phyloP scores from a whole-genome alignment of 495 filamentous ascomycete genomes.

The Neurospora terricola region DNA sequence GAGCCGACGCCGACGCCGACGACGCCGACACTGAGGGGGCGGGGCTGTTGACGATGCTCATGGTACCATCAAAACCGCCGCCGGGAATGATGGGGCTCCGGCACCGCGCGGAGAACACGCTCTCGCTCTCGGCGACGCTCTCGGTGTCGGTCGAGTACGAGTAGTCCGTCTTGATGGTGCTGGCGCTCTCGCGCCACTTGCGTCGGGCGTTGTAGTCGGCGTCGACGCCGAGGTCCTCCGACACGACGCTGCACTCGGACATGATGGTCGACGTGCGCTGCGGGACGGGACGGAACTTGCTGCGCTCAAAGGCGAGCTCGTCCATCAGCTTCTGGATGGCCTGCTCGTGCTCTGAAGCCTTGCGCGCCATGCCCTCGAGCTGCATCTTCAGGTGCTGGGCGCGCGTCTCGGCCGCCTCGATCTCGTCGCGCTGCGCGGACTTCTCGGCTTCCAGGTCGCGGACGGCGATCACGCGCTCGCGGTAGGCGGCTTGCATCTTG shows the following conservation, averaged over 20 bases:
- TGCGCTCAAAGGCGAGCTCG: slow-evolving; percentile 53
- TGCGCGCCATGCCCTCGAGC: slow-evolving; percentile 65
- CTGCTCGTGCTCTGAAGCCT: slow-evolving; percentile 53
- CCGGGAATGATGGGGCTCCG: slow-evolving; percentile 26
- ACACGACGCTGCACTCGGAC: slow-evolving; percentile 20
- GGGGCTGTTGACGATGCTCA: slow-evolving; percentile 14
- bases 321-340: slow-evolving; percentile 53
- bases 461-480: slow-evolving; percentile 47
- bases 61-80: slow-evolving; percentile 18
- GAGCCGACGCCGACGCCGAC: not conserved
- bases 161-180: slow-evolving; percentile 40
- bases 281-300: not conserved
- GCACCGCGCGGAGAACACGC: slow-evolving; percentile 49
- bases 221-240: slow-evolving; percentile 45
- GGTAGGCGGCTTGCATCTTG: slow-evolving; percentile 63
- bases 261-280: slow-evolving; percentile 19
- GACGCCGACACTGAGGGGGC: not conserved
- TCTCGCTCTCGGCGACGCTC: slow-evolving; percentile 42
- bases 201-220: slow-evolving; percentile 30
- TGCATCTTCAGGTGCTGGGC: slow-evolving; percentile 58
- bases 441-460: slow-evolving; percentile 52
- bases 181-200: slow-evolving; percentile 41
- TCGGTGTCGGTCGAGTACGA: slow-evolving; percentile 49
- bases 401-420: slow-evolving; percentile 63
- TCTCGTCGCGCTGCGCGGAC: slow-evolving; percentile 57